phyloP scores from a whole-genome alignment of 176 grass and related monocot genomes.

The Hyparrhenia diplandra region DNA sequence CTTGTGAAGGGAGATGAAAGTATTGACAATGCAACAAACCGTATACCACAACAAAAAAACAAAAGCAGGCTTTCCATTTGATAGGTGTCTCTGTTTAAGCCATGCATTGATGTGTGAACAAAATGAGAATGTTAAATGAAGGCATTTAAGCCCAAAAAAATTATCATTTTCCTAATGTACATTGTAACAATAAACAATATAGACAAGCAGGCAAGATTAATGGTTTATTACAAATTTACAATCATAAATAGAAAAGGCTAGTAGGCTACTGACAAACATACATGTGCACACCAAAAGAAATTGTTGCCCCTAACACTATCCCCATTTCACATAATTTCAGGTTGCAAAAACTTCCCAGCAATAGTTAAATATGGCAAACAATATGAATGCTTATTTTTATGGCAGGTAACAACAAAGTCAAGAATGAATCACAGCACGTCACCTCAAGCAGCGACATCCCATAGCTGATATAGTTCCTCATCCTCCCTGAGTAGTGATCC shows the following conservation, averaged over 20 bases:
- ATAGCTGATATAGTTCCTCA: slow-evolving; percentile 62
- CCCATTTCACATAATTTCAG: neutral
- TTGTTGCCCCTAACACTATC: neutral
- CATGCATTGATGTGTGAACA: neutral
- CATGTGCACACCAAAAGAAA: neutral
- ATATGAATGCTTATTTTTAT: neutral
- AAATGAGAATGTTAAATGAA: neutral
- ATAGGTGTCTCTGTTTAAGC: neutral
- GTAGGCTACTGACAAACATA: neutral
- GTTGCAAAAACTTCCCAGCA: neutral
- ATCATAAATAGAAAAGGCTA: neutral
- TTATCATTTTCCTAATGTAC: neutral
- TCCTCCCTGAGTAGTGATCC: slow-evolving; percentile 56
- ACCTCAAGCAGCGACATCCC: slow-evolving; percentile 59
- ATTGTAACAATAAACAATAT: neutral
- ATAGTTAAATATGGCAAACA: neutral
- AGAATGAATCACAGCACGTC: neutral
- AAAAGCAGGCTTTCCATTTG: neutral
- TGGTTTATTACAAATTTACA: neutral
- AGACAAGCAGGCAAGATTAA: neutral
- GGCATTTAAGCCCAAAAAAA: too few relatives aligned
- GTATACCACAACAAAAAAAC: neutral
- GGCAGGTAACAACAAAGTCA: neutral
- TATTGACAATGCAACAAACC: neutral
- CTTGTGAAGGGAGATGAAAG: neutral